Evolutionary conservation across 768 basidiomycete species (phyloP).

Genomic region (Mycena venus): DNA sequence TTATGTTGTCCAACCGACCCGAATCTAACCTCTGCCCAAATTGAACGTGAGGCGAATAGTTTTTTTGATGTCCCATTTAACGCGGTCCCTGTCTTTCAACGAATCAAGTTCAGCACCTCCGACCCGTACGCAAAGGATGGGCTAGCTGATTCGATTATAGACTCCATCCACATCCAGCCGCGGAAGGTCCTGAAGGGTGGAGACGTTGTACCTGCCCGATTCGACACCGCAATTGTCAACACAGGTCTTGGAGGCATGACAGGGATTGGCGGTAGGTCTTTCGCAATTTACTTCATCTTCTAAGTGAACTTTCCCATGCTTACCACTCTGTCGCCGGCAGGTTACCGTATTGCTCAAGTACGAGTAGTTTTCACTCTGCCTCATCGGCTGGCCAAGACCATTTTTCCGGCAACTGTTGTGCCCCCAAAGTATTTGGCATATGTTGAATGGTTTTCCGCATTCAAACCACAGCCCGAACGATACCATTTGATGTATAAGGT

Average conservation of each 20-base stretch:
- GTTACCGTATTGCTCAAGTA: constrained; percentile 23
- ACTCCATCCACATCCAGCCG: not conserved
- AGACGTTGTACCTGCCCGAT: not conserved
- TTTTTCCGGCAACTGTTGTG: not conserved
- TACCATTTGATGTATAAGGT: constrained; percentile 30
- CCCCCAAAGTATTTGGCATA: not conserved
- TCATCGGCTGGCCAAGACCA: not conserved
- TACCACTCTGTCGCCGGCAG: not conserved
- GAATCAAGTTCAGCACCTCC: not conserved
- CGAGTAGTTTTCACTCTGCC: constrained; percentile 21
- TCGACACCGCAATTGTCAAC: not conserved
- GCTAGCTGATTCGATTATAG: not conserved
- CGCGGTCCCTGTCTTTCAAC: constrained; percentile 5
- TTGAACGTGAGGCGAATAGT: not conserved
- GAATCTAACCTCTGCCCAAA: not conserved
- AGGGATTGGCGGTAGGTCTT: not conserved
- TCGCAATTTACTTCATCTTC: not conserved
- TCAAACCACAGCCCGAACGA: constrained; percentile 3
- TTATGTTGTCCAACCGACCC: not conserved
- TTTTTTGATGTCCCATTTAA: constrained; percentile 18
- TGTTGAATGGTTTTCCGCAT: constrained; percentile 17
- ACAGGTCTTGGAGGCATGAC: not conserved
- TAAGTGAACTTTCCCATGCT: not conserved
- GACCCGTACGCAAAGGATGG: not conserved
- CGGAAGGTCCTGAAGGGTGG: not conserved